Evolutionary conservation across 805 yeast genomes (phyloP), one percentile per base, ranked within the genome.

Genomic region (Candida chauliodis): DNA sequence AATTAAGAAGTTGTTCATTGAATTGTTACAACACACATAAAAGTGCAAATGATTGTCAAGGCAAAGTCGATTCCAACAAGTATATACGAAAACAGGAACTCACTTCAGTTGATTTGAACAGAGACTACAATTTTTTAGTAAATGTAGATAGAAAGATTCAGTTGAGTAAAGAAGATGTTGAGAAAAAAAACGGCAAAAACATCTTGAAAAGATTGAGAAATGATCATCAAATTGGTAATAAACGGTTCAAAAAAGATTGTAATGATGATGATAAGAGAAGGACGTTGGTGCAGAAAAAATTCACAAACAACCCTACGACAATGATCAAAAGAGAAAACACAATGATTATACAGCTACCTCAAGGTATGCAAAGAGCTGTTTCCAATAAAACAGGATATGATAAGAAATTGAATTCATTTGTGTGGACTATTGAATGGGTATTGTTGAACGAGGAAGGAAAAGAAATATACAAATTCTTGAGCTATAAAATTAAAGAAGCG

Each of bases 351-450:
- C 63, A 70, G 21, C 54, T 84, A 17, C 95, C 95, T 0, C 63
- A 63, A 16, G 95, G 93, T 0, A 85, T 88, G 95, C 72, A 79
- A 13, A 60, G 95, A 33, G 68, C 85, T 2, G 52, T 53, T 4
- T 56, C 68, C 40, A 88, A 88, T 53, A 81, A 78, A 48, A 75
- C 89, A 0, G 79, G 80, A 3, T 84, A 78, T 71, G 90, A 87
- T 55, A 75, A 77, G 53, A 72, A 72, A 43, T 60, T 69, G 43
- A 75, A 79, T 36, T 55, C 73, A 6, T 87, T 75, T 54, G 75
- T 74, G 13, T 88, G 96, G 96, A 81, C 95, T 0, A 59, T 88
- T 0, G 95, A 88, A 54, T 84, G 88, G 85, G 53, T 75, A 1
- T 43, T 80, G 2, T 55, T 74, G 3, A 59, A 56, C 10, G 52